Base-by-base conservation (phyloP, 2,329 filamentous ascomycete genomes). In the Trichothecium sympodiale region DNA sequence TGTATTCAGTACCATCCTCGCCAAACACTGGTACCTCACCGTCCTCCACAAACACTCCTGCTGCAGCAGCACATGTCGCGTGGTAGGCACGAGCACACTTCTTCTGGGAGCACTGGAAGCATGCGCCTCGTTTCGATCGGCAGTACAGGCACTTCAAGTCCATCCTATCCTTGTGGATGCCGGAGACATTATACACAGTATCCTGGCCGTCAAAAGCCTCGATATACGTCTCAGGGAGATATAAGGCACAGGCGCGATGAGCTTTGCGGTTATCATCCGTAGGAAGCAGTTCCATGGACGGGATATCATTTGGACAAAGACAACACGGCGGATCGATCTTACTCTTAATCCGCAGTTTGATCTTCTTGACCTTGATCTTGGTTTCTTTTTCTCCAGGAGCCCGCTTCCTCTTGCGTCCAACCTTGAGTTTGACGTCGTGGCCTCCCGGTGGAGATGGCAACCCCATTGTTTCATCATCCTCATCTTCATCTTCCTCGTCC, bases 111-210 rank as follows among this genome's bases (percentile, higher is more conserved):
- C 91, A 98, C 57, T 96, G 89, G 62, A 98, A 93, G 60, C 89
- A 95, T 13, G 86, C 86, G n/a, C 91, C 91, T 38, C 83, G 83
- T 57, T 91, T 93, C 23, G 87, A 93, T 25, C 88, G 84, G 54
- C 91, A 98, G 61, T 85, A 94, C 42, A 94, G 77, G 57, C 91
- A 98, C 58, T 94, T 94, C 46, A 96, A 77, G 17, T 93, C 87
- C 46, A 94, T 64, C 15, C 89, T 83, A 38, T 83, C 85, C 56
- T 91, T 89, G 52, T 83, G 79, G 45, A 96, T 87, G 41, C 76
- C 75, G n/a, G 74, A 71, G 34, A 87, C 74, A 46, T 93, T 89
- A 45, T 74, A 82, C 17, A 95, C 73, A 8, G 77, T 71, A 41
- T 94, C 86, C 33, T 71, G 65, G 20, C 73, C 83, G 41, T 83